Evolutionary conservation across 805 yeast species (phyloP).

Genomic region (Wickerhamia fluorescens): DNA sequence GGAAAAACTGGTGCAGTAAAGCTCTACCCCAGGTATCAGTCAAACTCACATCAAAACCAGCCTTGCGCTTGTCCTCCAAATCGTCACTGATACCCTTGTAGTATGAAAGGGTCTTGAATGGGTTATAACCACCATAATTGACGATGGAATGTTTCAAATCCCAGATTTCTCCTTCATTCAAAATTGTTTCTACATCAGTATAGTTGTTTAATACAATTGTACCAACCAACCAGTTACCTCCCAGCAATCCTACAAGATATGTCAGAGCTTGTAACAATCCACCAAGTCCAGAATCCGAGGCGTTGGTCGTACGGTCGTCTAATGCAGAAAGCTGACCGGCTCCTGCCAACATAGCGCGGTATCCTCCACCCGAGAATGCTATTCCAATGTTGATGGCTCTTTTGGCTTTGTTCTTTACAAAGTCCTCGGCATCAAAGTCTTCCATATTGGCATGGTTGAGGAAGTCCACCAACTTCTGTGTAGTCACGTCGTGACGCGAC

Average conservation of each 20-base stretch:
- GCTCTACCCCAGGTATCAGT: slow-evolving; percentile 42
- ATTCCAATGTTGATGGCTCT: slow-evolving; percentile 43
- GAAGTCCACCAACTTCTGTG: slow-evolving; percentile 38
- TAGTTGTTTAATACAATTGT: slow-evolving; percentile 57
- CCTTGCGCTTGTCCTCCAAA: slow-evolving; percentile 24
- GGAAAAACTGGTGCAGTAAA: slow-evolving; percentile 32
- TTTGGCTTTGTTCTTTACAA: slow-evolving; percentile 27
- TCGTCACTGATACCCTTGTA: slow-evolving; percentile 24
- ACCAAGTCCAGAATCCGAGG: slow-evolving; percentile 26
- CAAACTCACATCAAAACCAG: slow-evolving; percentile 30
- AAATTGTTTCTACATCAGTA: slow-evolving; percentile 38
- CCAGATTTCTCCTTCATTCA: slow-evolving; percentile 26
- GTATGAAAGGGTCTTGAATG: slow-evolving; percentile 56
- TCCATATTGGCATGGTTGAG: slow-evolving; percentile 39
- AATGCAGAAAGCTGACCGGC: slow-evolving; percentile 37
- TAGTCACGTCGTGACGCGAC: slow-evolving; percentile 40
- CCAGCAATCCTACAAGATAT: slow-evolving; percentile 67
- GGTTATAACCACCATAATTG: slow-evolving; percentile 54
- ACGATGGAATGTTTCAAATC: slow-evolving; percentile 58
- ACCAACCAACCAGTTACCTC: slow-evolving; percentile 58
- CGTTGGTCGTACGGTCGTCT: slow-evolving; percentile 26
- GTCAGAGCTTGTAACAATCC: slow-evolving; percentile 59
- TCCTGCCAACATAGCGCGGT: slow-evolving; percentile 70
- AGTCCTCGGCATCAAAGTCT: slow-evolving; percentile 41
- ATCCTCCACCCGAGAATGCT: slow-evolving; percentile 81